These are phyloP conservation scores for Pelargonium citronellum DNA, from an alignment of 441 rosid species.

Conservation along the genomic window DNA sequence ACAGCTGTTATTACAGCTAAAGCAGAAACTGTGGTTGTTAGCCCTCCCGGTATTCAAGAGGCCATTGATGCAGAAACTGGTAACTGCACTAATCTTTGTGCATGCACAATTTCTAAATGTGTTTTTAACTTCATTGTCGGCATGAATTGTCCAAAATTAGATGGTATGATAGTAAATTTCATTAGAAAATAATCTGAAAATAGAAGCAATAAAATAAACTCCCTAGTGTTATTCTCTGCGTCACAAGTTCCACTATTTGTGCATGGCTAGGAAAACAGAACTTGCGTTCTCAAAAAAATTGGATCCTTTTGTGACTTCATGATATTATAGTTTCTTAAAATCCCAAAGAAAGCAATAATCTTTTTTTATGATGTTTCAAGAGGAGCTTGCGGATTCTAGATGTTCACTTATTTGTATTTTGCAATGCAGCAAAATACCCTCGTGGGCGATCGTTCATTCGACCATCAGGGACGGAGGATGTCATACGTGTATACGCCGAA, in stretches of 20 bases:
- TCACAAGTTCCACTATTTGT: too few species aligned
- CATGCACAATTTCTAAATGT: not conserved
- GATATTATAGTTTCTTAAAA: not conserved
- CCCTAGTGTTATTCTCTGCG: too few species aligned
- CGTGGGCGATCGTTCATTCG: constrained; percentile 72
- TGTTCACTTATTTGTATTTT: not conserved
- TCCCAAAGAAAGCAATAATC: too few species aligned
- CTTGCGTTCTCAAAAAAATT: too few species aligned
- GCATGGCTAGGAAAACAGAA: too few species aligned
- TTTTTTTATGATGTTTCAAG: not conserved
- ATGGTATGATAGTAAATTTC: too few species aligned
- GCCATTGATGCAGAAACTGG: constrained; percentile 66
- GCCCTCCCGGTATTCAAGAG: constrained; percentile 80
- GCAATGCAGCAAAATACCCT: constrained; percentile 44
- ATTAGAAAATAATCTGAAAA: too few species aligned
- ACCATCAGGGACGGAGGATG: constrained; percentile 94
- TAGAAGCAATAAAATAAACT: too few species aligned
- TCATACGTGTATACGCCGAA: constrained; percentile 80
- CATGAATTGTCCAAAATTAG: too few species aligned
- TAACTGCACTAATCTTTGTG: constrained; percentile 21
- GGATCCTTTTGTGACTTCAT: not conserved
- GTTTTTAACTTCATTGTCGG: not conserved
- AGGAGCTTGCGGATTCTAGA: not conserved
- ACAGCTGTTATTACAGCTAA: constrained; percentile 61
- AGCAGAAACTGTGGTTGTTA: constrained; percentile 67